Evolutionary conservation across 2,329 filamentous ascomycete species (phyloP).

Genomic region (Stagonosporopsis vannaccii): DNA sequence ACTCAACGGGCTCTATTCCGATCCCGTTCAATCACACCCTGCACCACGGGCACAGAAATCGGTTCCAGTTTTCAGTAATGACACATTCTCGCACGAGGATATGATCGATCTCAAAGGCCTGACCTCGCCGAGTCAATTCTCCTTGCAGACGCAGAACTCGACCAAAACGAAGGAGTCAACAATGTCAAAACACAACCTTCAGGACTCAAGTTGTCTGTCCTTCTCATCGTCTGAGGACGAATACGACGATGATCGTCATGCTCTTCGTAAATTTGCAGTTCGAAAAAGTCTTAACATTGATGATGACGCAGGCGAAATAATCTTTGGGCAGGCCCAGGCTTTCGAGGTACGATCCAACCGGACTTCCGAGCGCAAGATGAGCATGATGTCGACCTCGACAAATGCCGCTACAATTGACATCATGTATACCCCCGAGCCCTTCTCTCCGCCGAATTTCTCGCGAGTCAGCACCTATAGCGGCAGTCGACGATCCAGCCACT

Average conservation of each 20-base stretch:
- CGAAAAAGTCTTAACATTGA: slow-evolving; percentile 46
- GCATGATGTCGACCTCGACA: slow-evolving; percentile 44
- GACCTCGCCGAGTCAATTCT: slow-evolving; percentile 42
- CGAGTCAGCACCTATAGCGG: slow-evolving; percentile 28
- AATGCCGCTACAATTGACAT: slow-evolving; percentile 50
- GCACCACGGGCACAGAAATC: slow-evolving; percentile 24
- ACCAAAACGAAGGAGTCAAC: slow-evolving; percentile 45
- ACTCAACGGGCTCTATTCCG: slow-evolving; percentile 23
- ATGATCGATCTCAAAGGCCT: slow-evolving; percentile 31
- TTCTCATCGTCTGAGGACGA: slow-evolving; percentile 51
- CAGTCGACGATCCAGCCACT: slow-evolving; percentile 40
- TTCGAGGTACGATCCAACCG: slow-evolving; percentile 42
- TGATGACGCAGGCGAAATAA: slow-evolving; percentile 44
- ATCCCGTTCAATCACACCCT: slow-evolving; percentile 13
- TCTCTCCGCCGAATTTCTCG: slow-evolving; percentile 29
- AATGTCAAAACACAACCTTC: slow-evolving; percentile 43
- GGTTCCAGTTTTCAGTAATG: slow-evolving; percentile 23
- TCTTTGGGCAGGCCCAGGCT: slow-evolving; percentile 49
- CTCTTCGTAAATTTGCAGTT: slow-evolving; percentile 25
- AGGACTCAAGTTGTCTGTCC: slow-evolving; percentile 50
- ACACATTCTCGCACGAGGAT: slow-evolving; percentile 33
- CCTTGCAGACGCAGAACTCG: slow-evolving; percentile 37
- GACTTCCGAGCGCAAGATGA: slow-evolving; percentile 42
- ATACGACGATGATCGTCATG: slow-evolving; percentile 28
- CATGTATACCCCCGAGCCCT: slow-evolving; percentile 47